A percentile compares a stretch with the other conserved stretches of the same genome.
phyloP scores from a whole-genome alignment of 177 flowering plant genomes.

The Vitis hybrid region DNA sequence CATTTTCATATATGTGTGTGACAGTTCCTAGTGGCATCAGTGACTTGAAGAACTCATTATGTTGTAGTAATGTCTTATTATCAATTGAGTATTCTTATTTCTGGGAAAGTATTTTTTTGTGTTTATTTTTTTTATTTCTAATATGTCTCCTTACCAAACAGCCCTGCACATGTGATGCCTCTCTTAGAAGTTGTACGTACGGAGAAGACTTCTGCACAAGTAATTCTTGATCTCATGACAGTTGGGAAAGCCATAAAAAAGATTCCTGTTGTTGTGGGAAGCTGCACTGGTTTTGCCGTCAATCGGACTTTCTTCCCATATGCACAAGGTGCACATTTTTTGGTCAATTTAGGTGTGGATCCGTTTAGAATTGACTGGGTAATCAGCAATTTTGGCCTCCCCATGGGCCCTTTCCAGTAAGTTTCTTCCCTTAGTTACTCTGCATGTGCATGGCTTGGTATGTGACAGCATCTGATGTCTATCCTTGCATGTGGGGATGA shows the following conservation, averaged over 20 bases:
- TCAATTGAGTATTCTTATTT: background rate
- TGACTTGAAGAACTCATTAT: background rate
- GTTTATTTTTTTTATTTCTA: conserved; percentile 3
- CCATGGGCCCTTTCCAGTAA: conserved; percentile 98
- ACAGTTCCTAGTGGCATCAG: background rate
- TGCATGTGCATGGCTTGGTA: conserved; percentile 1
- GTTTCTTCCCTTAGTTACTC: conserved; percentile 22
- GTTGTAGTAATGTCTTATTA: background rate
- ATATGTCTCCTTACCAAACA: conserved; percentile 33
- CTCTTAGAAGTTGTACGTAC: conserved; percentile 91
- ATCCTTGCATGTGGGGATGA: too few relatives aligned
- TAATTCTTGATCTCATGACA: conserved; percentile 85
- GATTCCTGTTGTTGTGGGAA: conserved; percentile 92
- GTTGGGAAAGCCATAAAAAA: conserved; percentile 87
- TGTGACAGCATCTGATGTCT: background rate
- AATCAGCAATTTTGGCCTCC: conserved; percentile 82
- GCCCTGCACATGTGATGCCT: conserved; percentile 99
- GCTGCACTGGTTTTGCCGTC: conserved; percentile 97
- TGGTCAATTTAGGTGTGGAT: conserved; percentile 80
- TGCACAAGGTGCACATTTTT: conserved; percentile 64
- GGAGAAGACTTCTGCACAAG: conserved; percentile 87
- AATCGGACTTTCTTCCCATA: conserved; percentile 94
- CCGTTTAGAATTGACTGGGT: conserved; percentile 78
- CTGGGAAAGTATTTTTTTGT: background rate
- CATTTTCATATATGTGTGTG: background rate